Evolutionary conservation across 208 protist genomes (phyloP), one percentile per base, ranked within the genome.

Genomic region (Trypanosoma cruzi): DNA sequence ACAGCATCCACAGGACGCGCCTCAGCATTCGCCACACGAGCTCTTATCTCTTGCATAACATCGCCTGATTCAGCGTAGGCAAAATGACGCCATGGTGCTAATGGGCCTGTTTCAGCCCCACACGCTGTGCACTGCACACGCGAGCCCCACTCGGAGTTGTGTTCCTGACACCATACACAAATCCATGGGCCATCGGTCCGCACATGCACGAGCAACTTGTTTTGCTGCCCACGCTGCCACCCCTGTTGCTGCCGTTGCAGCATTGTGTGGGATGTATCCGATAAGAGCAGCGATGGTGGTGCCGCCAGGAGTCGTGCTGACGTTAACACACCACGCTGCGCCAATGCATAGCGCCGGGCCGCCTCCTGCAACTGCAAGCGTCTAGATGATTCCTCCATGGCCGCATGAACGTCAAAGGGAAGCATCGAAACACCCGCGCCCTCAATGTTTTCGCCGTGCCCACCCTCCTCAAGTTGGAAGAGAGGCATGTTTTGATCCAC

Each of bases 151-250:
- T 79, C 81, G 0, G 75, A 69, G 65, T 96, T 90, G 20, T 72
- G 60, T 64, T 91, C 86, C 28, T 86, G 88, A 56, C 90, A 96
- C 88, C 90, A 96, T 40, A 94, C 84, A 69, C 90, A 96, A 0
- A 64, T 73, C 88, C 90, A 96, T 29, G 71, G 79, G 8, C 88
- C 90, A 52, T 88, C 83, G 4, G 71, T 36, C 53, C 67, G 68
- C 24, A 64, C 64, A 8, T 64, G 57, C 46, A 61, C 18, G 34
- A 68, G 4, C 32, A 68, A 28, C 20, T 37, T 40, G 14, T 28
- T 37, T 16, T 18, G n/a, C 40, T 62, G 58, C 61, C 52, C 46
- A 42, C 28, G 54, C 63, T 34, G 34, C 44, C 29, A 34, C 28
- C 58, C n/a, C 16, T 24, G 16, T 49, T 64, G 37, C 16, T 70